Evolutionary conservation across 2,329 filamentous ascomycete species (phyloP), one percentile per base, ranked within the genome.

Genomic region (Aspergillus amoenus): DNA sequence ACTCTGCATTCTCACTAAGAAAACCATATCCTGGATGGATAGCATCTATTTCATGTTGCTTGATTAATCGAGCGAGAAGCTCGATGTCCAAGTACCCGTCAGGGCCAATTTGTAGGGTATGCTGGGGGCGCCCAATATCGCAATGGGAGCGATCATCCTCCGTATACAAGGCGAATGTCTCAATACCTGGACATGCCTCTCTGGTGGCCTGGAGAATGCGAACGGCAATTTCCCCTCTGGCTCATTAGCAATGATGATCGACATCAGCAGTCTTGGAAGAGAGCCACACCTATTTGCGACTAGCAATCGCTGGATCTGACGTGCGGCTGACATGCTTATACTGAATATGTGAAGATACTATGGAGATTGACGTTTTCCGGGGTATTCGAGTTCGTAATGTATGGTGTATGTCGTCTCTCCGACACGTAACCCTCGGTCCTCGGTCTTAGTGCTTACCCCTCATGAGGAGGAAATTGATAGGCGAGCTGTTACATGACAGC

Each of bases 11-110:
- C 64, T 86, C 84, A 12, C 80, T 83, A 2, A 86, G 72, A 70
- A 96, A 86, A 9, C 84, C 84, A 71, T 86, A 86, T 4, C 83
- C 84, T 0, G 83, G 83, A 66, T 85, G 83, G 0, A 86, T 73
- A 3, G 82, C 76, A 63, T 85, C 81, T 44, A 86, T 82, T 0
- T 71, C 61, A 64, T 85, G 68, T 39, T 81, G 72, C 54, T 78
- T 76, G 3, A 71, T 80, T 22, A 86, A 68, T 0, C 68, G 55
- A 7, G 85, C 67, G 0, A 87, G 68, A 6, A 75, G 68, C 7
- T 76, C 58, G 32, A 85, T 80, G 61, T 82, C 74, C 64, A 85
- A 77, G 63, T 86, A 87, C 0, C 79, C 76, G 1, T 82, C 75
- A 0, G 81, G 82, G 1, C 77, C 66, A 3, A 87, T 68, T 55